Conservation (phyloP, 2,329 filamentous ascomycete genomes). For the Alternaria novae-zelandiae region DNA sequence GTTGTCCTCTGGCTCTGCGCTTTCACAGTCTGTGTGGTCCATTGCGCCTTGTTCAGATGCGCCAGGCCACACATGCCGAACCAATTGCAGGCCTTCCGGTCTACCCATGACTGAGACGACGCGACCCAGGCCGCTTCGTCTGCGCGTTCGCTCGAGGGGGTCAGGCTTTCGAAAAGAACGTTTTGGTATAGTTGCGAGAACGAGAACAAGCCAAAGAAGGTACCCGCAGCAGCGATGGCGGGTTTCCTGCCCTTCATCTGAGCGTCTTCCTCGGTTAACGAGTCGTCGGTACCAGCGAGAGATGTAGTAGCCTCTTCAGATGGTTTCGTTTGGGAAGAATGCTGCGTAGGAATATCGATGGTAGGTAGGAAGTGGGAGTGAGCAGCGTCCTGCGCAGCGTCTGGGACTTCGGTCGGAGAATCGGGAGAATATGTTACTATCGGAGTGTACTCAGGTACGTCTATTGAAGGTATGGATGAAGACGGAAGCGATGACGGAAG, state of each 20-base stretch:
- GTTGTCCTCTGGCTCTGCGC: conserved; percentile 20
- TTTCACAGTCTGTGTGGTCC: conserved; percentile 48
- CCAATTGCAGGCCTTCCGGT: conserved; percentile 70
- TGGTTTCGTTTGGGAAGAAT: conserved; percentile 32
- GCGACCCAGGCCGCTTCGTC: conserved; percentile 47
- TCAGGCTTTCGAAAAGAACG: conserved; percentile 39
- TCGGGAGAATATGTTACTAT: conserved; percentile 26
- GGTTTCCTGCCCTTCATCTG: conserved; percentile 48
- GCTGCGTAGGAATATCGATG: conserved; percentile 37
- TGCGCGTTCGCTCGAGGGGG: conserved; percentile 38
- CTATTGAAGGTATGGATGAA: conserved; percentile 28
- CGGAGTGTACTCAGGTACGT: conserved; percentile 34
- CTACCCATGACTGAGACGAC: conserved; percentile 48
- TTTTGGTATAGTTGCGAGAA: conserved; percentile 48
- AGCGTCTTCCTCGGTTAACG: conserved; percentile 23
- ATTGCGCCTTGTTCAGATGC: conserved; percentile 64
- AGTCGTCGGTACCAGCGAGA: conserved; percentile 18
- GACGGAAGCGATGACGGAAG: conserved; percentile 33
- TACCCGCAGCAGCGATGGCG: conserved; percentile 42
- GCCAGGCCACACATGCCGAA: conserved; percentile 79
- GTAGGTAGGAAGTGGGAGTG: conserved; percentile 24
- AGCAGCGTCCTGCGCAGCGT: conserved; percentile 40
- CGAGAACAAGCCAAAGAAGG: conserved; percentile 45
- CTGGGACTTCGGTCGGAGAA: conserved; percentile 16
- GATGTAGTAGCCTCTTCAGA: conserved; percentile 23